Base-by-base conservation (phyloP, 2,329 filamentous ascomycete species). In the Colletotrichum brevisporum region DNA sequence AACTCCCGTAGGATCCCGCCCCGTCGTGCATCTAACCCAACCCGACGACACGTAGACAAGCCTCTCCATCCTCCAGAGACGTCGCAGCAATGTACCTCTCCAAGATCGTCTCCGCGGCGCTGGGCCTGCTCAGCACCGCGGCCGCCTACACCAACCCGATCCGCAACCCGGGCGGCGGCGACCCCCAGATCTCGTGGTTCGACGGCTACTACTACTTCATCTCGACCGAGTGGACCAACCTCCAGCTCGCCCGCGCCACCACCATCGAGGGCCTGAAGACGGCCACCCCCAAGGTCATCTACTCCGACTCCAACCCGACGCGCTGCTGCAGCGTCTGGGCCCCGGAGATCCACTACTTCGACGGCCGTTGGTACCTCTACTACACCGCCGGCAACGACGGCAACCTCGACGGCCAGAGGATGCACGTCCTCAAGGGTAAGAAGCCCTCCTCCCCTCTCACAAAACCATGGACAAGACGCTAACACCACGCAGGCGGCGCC, bases 301-400 rank as follows among this genome's bases (percentile, higher is more conserved):
- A 85, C 78, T 81, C 80, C 0, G 84, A 86, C 63, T 77, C 75
- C 5, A 83, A 82, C 16, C 74, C 85, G 2, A 78, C 78, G 4
- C 79, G 85, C 16, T 85, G 84, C 75, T 86, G 85, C 75, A 88
- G 88, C 62, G 83, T 89, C 45, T 90, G 87, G 87, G 87, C 88
- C 0, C 87, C 87, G 0, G 87, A 89, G 72, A 77, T 88, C 0
- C 86, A 88, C 72, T 84, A 83, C 64, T 74, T 88, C 8, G 80
- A 83, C n/a, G 78, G 77, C 15, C 73, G 63, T 18, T 84, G 87
- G 86, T 89, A 86, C 65, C 82, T 89, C 47, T 89, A 89, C 77
- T 89, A 89, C 74, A 86, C 86, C 0, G 84, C 86, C 1, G 86
- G 86, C 0, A 79, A 78, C 26, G 75, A 76, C 2, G 78, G 76